Base-by-base conservation (phyloP, 2,329 filamentous ascomycete species). In the Epichloe sylvatica region DNA sequence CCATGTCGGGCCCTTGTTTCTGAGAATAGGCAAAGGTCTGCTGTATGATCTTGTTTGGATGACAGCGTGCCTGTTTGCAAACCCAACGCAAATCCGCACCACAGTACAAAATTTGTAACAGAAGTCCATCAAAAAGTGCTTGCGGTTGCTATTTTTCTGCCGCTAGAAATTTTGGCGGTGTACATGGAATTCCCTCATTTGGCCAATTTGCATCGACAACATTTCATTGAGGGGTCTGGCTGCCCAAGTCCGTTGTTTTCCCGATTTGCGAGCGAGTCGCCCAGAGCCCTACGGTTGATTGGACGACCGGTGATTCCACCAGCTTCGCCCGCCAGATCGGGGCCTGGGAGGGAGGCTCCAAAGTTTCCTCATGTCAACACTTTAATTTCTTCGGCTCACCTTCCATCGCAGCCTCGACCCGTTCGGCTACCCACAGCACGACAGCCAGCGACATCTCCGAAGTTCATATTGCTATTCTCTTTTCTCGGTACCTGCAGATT, bases 271-370 rank as follows among this genome's bases (percentile, higher is more conserved):
- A 13, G 47, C 15, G 13, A 21, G 19, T 21, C 21, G 13, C 9
- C 25, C 44, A 47, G 30, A 19, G 33, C 33, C 61, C 63, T 58
- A 59, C 57, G 58, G 64, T 68, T 68, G 66, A 68, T 68, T 67
- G 64, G 66, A 59, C 64, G 64, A 66, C 64, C 41, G 23, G 23
- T 23, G 23, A 23, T 25, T 49, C 46, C 46, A 43, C 42, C 19
- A 21, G 13, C 41, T 44, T 45, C 30, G 42, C 46, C 34, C 46
- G 43, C 42, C 38, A 35, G 37, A 42, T 51, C 33, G 17, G 17
- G 17, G 17, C 17, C 17, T 19, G 17, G 17, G 17, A 19, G 17
- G 17, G 30, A 33, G 25, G 39, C 46, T 45, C 15, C 39, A 39
- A 37, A 15, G 35, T 41, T 41, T 45, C 33, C 36, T 50, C 40